phyloP scores from a whole-genome alignment of 345 rosid genomes.

The Populus davidiana region DNA sequence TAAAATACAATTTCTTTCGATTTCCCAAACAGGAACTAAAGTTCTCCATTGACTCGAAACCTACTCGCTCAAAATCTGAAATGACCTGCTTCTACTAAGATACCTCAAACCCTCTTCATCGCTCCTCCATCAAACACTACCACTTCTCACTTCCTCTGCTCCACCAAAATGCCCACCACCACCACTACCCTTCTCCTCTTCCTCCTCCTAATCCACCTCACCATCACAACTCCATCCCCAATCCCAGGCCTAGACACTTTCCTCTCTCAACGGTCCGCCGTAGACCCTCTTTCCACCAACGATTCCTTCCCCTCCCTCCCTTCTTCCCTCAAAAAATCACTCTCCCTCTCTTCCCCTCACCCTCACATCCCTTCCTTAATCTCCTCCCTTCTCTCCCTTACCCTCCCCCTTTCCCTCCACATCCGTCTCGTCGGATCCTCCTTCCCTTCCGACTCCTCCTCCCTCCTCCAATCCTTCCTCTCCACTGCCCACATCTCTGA shows the following conservation, averaged over 20 bases:
- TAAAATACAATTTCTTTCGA: too few species aligned
- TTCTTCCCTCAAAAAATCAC: conserved; percentile 23
- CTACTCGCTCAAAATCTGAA: not conserved
- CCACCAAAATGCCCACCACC: conserved; percentile 19
- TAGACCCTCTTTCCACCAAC: conserved; percentile 64
- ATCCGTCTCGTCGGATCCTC: conserved; percentile 31
- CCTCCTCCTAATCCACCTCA: conserved; percentile 3
- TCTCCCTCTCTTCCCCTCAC: conserved; percentile 14
- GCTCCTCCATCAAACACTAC: not conserved
- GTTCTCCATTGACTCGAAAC: not conserved
- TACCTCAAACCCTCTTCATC: not conserved
- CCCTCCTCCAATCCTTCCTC: conserved; percentile 25
- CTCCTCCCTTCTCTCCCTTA: conserved; percentile 25
- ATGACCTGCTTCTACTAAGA: not conserved
- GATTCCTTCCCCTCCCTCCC: conserved; percentile 37
- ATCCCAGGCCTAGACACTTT: conserved; percentile 33
- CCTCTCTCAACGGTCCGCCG: conserved; percentile 23
- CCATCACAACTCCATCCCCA: conserved; percentile 8
- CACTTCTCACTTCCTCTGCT: not conserved
- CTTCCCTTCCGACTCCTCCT: conserved; percentile 23
- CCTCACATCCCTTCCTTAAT: conserved; percentile 11
- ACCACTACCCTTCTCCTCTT: not conserved
- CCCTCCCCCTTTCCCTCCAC: conserved; percentile 23
- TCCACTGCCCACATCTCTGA: conserved; percentile 21
- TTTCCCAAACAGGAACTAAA: too few species aligned